Percentiles rank a stretch among this genome's conserved stretches.
Conservation (phyloP, 495 filamentous ascomycete species). For the Penicillium cosmopolitanum region DNA sequence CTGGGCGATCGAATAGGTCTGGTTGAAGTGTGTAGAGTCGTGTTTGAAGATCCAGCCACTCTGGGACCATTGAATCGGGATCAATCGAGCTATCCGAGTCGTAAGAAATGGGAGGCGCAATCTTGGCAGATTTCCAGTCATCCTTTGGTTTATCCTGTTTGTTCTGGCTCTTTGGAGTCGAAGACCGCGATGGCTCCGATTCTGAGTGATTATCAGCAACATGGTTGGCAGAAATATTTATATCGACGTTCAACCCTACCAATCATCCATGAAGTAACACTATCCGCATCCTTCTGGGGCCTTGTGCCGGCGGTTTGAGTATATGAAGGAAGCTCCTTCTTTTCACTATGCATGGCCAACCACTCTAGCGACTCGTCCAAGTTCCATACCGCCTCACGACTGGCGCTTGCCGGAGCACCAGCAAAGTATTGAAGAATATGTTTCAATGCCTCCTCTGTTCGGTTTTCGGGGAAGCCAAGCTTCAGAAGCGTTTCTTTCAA, state of each 20-base stretch:
- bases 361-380: slow-evolving; percentile 86
- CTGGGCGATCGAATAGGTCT: slow-evolving; percentile 52
- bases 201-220: slow-evolving; percentile 37
- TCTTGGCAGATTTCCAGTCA: slow-evolving; percentile 31
- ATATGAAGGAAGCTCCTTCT: slow-evolving; percentile 73
- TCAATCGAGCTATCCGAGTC: slow-evolving; percentile 61
- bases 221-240: not conserved
- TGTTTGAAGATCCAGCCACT: slow-evolving; percentile 71
- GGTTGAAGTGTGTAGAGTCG: slow-evolving; percentile 74
- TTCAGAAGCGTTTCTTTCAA: slow-evolving; percentile 68
- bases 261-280: slow-evolving; percentile 47
- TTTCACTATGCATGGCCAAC: slow-evolving; percentile 72
- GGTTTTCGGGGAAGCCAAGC: slow-evolving; percentile 66
- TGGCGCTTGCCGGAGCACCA: slow-evolving; percentile 47
- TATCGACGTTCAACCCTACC: slow-evolving; percentile 39
- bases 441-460: slow-evolving; percentile 65
- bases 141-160: slow-evolving; percentile 34
- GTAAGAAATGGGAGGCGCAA: slow-evolving; percentile 32
- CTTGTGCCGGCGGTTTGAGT: slow-evolving; percentile 42
- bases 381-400: slow-evolving; percentile 77
- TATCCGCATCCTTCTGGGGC: slow-evolving; percentile 40
- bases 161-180: slow-evolving; percentile 31
- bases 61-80: slow-evolving; percentile 74
- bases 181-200: slow-evolving; percentile 38
- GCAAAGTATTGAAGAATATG: slow-evolving; percentile 63